phyloP scores from a whole-genome alignment of 2,329 filamentous ascomycete genomes.

The Septoria petroselini region DNA sequence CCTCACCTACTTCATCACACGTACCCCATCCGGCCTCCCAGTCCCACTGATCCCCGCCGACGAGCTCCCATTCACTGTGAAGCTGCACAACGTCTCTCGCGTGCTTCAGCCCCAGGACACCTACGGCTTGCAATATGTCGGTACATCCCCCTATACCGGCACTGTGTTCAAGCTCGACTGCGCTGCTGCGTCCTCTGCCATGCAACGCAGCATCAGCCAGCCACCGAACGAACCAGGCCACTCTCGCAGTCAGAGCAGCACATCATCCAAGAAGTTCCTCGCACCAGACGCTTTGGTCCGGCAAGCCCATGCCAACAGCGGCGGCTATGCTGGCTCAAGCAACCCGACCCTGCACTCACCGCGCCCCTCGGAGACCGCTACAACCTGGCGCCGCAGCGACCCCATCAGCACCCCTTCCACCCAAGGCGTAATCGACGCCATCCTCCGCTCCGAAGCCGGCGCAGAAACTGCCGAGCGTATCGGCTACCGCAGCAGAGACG shows the following conservation, averaged over 20 bases:
- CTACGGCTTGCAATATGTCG: conserved; percentile 35
- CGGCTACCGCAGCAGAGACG: conserved; percentile 27
- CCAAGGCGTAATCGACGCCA: conserved; percentile 33
- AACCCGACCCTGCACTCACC: conserved; percentile 6
- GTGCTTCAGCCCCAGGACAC: conserved; percentile 35
- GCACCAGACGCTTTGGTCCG: conserved; percentile 28
- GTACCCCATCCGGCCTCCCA: conserved; percentile 34
- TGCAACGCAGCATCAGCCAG: conserved; percentile 24
- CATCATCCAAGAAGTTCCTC: conserved; percentile 20
- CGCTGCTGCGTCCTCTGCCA: conserved; percentile 1
- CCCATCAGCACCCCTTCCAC: conserved; percentile 20
- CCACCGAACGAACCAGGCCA: conserved; percentile 18
- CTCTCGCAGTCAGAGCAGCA: conserved; percentile 21
- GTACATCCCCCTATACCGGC: conserved; percentile 29
- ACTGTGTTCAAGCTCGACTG: conserved; percentile 29
- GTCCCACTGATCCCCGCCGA: conserved; percentile 46
- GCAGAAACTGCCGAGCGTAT: conserved; percentile 31
- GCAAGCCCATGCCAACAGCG: conserved; percentile 22
- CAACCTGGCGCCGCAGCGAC: conserved; percentile 29
- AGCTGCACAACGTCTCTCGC: conserved; percentile 40
- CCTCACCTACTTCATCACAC: conserved; percentile 41
- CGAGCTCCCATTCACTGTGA: conserved; percentile 42
- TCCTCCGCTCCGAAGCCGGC: conserved; percentile 32
- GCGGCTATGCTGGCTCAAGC: not conserved
- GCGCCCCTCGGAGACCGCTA: conserved; percentile 26